phyloP scores from a whole-genome alignment of 1,284 basidiomycete species.

The Leccinum huronense region DNA sequence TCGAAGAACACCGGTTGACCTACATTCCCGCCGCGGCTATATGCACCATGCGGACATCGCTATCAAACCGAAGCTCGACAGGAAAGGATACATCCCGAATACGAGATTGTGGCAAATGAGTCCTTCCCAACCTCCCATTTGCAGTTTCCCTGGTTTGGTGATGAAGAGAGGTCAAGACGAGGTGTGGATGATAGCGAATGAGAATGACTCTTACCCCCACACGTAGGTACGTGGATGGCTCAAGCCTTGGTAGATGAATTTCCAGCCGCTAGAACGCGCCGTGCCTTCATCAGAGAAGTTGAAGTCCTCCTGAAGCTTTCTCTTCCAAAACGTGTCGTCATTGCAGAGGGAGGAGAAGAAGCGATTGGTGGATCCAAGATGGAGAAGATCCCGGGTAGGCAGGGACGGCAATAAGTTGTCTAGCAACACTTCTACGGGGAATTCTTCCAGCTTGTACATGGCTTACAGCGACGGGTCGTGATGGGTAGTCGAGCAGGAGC shows the following conservation, averaged over 20 bases:
- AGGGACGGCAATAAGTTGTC: conserved; percentile 70
- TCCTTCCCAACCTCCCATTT: conserved; percentile 60
- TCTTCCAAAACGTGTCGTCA: conserved; percentile 82
- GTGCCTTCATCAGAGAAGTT: conserved; percentile 70
- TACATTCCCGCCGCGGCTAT: conserved; percentile 81
- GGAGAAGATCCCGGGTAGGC: conserved; percentile 56
- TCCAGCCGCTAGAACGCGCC: conserved; percentile 73
- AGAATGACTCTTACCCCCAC: conserved; percentile 65
- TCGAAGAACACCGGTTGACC: conserved; percentile 25
- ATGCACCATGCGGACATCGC: conserved; percentile 64
- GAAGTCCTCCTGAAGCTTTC: conserved; percentile 69
- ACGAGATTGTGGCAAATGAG: conserved; percentile 33
- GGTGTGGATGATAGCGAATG: conserved; percentile 2
- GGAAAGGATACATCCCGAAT: conserved; percentile 59
- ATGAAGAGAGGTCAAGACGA: conserved; percentile 6
- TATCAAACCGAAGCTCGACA: conserved; percentile 50
- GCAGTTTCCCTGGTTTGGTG: conserved; percentile 48
- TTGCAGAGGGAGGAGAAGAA: conserved; percentile 56
- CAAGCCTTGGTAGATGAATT: conserved; percentile 75
- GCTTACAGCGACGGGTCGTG: neutral
- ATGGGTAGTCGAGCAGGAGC: neutral
- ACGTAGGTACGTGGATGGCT: conserved; percentile 61
- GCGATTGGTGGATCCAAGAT: conserved; percentile 56
- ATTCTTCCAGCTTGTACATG: conserved; percentile 44
- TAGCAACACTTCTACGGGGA: conserved; percentile 72